Evolutionary conservation across 2,329 filamentous ascomycete species (phyloP), one percentile per base, ranked within the genome.

Genomic region (Chrysosporium queenslandicum): DNA sequence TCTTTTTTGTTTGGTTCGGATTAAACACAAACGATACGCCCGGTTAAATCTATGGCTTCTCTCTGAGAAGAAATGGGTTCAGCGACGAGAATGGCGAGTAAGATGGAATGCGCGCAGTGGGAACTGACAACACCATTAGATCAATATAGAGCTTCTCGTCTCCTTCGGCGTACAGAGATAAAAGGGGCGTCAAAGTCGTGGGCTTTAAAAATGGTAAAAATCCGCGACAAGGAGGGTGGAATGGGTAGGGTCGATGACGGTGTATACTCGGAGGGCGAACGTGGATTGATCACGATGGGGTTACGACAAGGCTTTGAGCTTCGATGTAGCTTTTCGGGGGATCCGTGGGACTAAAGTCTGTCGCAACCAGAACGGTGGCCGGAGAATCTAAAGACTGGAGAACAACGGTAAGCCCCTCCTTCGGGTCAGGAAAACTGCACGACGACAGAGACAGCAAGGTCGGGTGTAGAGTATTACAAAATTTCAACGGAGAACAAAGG

Each of bases 31-130:
- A 43, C 12, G 9, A 41, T 25, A 18, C 16, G 40, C 46, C 23
- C 46, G 39, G 46, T 46, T 45, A 43, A 50, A 41, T 50, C 47
- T 50, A 50, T 50, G 36, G 43, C 46, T 50, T 53, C 50, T 55
- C 40, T 53, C 50, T 46, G 45, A 53, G 45, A 50, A 53, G 46
- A 45, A 27, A 34, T 23, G 12, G 11, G 46, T 50, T 50, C 47
- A 53, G 20, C 20, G 50, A 30, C 48, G 34, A 30, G 20, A 27
- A 30, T 20, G 7, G 16, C 37, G 41, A 21, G 8, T 29, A 52
- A 46, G 42, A 46, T n/a, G 34, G 25, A 46, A 46, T 45, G 40
- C 40, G 49, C 41, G 29, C 29, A 45, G 20, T 20, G 49, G 32
- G 25, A 37, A 50, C 49, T 32, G 49, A 52, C 29, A 45, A 30